phyloP scores from a whole-genome alignment of 345 rosid species.

The Cardamine resedifolia region DNA sequence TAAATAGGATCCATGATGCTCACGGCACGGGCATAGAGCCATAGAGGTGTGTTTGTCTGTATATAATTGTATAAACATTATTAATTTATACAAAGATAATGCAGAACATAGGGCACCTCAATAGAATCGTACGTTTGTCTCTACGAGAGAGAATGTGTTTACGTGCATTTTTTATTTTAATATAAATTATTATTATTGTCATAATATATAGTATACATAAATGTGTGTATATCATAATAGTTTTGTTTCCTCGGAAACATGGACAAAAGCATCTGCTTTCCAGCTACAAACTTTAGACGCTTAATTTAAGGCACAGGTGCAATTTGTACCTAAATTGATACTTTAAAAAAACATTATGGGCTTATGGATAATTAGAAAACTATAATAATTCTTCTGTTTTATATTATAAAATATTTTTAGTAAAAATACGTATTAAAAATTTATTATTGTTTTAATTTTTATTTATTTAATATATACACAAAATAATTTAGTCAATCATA shows the following conservation, averaged over 20 bases:
- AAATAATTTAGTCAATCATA: too few relatives aligned
- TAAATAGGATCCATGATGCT: constrained; percentile 33
- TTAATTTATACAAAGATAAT: constrained; percentile 25
- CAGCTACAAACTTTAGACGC: constrained; percentile 39
- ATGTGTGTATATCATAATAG: constrained; percentile 25
- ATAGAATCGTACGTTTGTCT: constrained; percentile 36
- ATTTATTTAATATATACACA: too few relatives aligned
- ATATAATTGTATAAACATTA: constrained; percentile 19
- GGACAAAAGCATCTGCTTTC: constrained; percentile 41
- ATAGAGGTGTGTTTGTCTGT: constrained; percentile 31
- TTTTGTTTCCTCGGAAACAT: constrained; percentile 39
- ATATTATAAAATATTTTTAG: too few relatives aligned
- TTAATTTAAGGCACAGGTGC: constrained; percentile 31
- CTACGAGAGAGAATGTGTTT: constrained; percentile 19
- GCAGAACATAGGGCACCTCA: constrained; percentile 35
- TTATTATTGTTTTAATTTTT: too few relatives aligned
- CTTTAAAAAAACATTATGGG: constrained; percentile 10
- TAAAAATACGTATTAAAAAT: too few relatives aligned
- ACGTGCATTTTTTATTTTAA: constrained; percentile 13
- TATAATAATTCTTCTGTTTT: too few relatives aligned
- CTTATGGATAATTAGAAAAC: constrained; percentile 7
- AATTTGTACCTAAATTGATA: constrained; percentile 14
- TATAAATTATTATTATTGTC: background rate
- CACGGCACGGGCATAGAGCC: constrained; percentile 40
- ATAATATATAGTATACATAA: constrained; percentile 1